phyloP scores from a whole-genome alignment of 345 rosid genomes.

The Hirschfeldia incana region DNA sequence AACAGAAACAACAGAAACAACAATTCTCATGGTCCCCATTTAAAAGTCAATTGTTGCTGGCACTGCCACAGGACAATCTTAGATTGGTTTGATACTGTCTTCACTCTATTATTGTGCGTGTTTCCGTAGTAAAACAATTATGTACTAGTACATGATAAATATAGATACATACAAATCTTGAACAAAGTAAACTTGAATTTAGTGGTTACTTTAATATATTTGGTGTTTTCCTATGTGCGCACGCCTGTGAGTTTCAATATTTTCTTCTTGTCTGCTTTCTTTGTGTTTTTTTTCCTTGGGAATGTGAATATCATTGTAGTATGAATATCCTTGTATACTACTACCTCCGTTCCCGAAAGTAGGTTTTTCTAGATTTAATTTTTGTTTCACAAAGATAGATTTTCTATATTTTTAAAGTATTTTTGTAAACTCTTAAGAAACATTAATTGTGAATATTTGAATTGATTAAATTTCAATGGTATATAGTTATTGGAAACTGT shows the following conservation, averaged over 20 bases:
- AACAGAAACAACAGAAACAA: slow-evolving; percentile 20
- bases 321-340: too few species aligned
- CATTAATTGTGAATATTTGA: too few species aligned
- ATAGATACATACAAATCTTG: not conserved
- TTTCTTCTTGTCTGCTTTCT: slow-evolving; percentile 50
- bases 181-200: slow-evolving; percentile 25
- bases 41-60: slow-evolving; percentile 26
- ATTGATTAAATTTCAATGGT: too few species aligned
- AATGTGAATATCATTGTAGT: too few species aligned
- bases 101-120: slow-evolving; percentile 32
- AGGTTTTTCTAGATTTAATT: too few species aligned
- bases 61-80: not conserved
- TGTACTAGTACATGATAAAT: slow-evolving; percentile 31
- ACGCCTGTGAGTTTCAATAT: slow-evolving; percentile 54
- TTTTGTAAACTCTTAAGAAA: too few species aligned
- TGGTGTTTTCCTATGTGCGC: slow-evolving; percentile 48
- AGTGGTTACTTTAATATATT: slow-evolving; percentile 23
- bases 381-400: too few species aligned
- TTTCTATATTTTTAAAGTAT: too few species aligned
- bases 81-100: slow-evolving; percentile 26
- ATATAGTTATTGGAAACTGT: too few species aligned
- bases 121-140: slow-evolving; percentile 30
- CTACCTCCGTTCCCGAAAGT: too few species aligned
- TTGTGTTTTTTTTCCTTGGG: slow-evolving; percentile 27
- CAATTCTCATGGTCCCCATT: slow-evolving; percentile 40